Evolutionary conservation across 164 flowering plant species (phyloP).

Genomic region (Stephania japonica): DNA sequence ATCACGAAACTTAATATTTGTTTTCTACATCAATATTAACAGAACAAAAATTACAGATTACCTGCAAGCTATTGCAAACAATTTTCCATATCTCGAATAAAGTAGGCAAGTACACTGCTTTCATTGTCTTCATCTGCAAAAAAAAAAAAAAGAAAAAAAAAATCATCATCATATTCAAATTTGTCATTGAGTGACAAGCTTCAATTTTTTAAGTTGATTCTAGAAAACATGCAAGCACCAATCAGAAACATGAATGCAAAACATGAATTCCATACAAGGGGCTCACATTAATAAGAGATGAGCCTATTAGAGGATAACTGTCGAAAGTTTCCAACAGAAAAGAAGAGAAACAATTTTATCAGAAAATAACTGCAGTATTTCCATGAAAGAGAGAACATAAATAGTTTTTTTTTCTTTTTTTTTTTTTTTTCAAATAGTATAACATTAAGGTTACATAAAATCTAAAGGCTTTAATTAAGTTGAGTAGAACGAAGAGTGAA

Average conservation of each 20-base stretch:
- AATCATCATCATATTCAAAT: neutral
- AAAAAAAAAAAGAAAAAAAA: neutral
- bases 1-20: neutral
- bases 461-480: too few relatives aligned
- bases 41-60: conserved; percentile 12
- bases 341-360: neutral
- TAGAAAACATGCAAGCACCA: neutral
- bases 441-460: neutral
- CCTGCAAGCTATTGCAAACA: conserved; percentile 61
- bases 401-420: too few relatives aligned
- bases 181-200: neutral
- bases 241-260: neutral
- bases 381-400: neutral
- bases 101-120: conserved; percentile 52
- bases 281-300: neutral
- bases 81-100: conserved; percentile 53
- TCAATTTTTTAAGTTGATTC: neutral
- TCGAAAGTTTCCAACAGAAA: neutral
- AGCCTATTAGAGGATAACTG: neutral
- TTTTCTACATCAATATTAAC: neutral
- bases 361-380: neutral
- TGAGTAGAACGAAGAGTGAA: too few relatives aligned
- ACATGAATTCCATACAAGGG: neutral
- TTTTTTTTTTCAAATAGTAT: neutral
- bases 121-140: conserved; percentile 62